Conservation (phyloP, 2,329 filamentous ascomycete species). For the Phoma sp. region DNA sequence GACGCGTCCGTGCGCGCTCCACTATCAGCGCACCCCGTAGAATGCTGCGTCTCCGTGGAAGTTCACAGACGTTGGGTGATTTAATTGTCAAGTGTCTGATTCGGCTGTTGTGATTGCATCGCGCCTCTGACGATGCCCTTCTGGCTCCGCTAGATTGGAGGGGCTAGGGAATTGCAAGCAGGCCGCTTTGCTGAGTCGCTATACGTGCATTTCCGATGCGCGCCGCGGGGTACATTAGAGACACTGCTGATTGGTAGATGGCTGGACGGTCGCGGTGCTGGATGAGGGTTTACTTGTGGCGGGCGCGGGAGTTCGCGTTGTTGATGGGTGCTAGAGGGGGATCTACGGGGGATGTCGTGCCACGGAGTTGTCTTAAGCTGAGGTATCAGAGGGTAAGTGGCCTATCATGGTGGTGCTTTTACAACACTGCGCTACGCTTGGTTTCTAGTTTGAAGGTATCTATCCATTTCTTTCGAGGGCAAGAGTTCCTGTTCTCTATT, state of each 20-base stretch:
- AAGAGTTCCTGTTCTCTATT: neutral
- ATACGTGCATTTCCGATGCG: conserved; percentile 24
- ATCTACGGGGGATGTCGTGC: conserved; percentile 15
- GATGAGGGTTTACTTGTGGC: conserved; percentile 6
- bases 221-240: conserved; percentile 20
- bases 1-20: conserved; percentile 16
- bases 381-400: neutral
- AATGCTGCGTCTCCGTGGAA: conserved; percentile 11
- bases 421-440: neutral
- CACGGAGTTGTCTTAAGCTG: conserved; percentile 22
- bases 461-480: neutral
- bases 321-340: neutral
- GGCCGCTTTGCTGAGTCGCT: neutral
- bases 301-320: conserved; percentile 8
- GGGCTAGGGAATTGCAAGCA: neutral
- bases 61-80: conserved; percentile 10
- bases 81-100: conserved; percentile 9
- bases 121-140: conserved; percentile 18
- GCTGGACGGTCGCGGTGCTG: neutral
- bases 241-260: conserved; percentile 7
- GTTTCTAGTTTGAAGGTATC: neutral
- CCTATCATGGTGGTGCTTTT: conserved; percentile 16
- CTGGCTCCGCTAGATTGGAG: neutral
- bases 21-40: conserved; percentile 1
- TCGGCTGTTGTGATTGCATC: conserved; percentile 6